A percentile compares a stretch with the other conserved stretches of the same genome.
phyloP scores from a whole-genome alignment of 139 green algal species.

The Diplosphaera chodatii region DNA sequence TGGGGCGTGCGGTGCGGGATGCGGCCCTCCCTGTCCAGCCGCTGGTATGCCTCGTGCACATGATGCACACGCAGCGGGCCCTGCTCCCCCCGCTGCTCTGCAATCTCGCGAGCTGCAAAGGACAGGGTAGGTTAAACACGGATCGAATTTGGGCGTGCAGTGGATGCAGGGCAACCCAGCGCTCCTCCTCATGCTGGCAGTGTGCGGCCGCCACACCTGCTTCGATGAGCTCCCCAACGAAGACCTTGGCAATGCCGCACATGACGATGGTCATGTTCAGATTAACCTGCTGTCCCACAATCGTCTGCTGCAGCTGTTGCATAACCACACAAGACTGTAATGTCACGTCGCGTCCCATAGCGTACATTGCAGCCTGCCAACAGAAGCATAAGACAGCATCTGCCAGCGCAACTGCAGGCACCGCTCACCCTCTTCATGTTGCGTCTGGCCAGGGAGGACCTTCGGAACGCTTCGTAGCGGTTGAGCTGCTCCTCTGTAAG shows the following conservation, averaged over 20 bases:
- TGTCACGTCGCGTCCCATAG: not conserved
- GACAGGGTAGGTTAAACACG: too few species aligned
- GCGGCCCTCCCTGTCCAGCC: constrained; percentile 29
- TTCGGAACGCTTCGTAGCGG: constrained; percentile 58
- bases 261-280: constrained; percentile 55
- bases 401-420: not conserved
- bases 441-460: constrained; percentile 42
- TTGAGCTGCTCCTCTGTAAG: constrained; percentile 64
- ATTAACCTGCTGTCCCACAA: constrained; percentile 20
- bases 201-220: constrained; percentile 25
- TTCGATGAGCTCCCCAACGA: constrained; percentile 72
- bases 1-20: constrained; percentile 17
- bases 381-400: too few species aligned
- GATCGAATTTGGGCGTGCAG: too few species aligned
- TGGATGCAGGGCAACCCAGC: too few species aligned
- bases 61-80: constrained; percentile 58
- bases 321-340: not conserved
- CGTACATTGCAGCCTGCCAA: too few species aligned
- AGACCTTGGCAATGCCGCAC: constrained; percentile 62
- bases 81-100: constrained; percentile 34
- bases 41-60: constrained; percentile 51
- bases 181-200: too few species aligned
- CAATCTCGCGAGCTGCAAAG: constrained; percentile 53
- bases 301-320: constrained; percentile 35
- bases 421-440: constrained; percentile 40